These are phyloP conservation scores for Gastrolobium villosum DNA, from an alignment of 306 rosid species.

Conservation along the genomic window DNA sequence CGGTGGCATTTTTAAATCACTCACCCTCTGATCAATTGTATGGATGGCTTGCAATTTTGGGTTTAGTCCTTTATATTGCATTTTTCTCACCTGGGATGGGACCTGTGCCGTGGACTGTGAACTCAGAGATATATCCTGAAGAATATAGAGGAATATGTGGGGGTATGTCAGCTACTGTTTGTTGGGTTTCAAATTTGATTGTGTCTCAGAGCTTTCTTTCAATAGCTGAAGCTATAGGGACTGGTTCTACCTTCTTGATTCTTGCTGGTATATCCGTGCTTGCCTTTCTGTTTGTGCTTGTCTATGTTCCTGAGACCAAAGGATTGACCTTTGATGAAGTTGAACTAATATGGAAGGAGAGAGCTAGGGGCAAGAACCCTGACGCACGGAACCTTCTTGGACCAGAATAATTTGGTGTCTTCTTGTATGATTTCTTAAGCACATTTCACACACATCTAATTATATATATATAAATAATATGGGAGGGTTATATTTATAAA, in stretches of 20 bases:
- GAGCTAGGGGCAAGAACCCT: constrained; percentile 64
- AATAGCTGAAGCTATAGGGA: constrained; percentile 64
- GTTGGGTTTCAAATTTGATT: constrained; percentile 79
- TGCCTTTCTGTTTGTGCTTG: constrained; percentile 67
- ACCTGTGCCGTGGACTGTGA: constrained; percentile 92
- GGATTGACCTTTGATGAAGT: constrained; percentile 90
- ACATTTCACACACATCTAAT: no score
- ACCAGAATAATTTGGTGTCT: neutral
- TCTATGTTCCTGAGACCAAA: constrained; percentile 79
- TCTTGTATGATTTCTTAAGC: no score
- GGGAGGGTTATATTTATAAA: no score
- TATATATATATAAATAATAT: no score
- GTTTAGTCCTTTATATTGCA: constrained; percentile 68
- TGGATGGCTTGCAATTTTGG: constrained; percentile 78
- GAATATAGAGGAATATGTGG: constrained; percentile 86
- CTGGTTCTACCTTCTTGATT: constrained; percentile 74
- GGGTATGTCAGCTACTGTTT: constrained; percentile 91
- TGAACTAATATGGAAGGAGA: constrained; percentile 81
- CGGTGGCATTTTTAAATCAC: constrained; percentile 57
- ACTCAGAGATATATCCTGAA: constrained; percentile 90
- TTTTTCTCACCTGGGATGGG: constrained; percentile 95
- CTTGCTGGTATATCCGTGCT: constrained; percentile 63
- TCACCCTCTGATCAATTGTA: constrained; percentile 49
- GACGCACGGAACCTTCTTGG: constrained; percentile 63
- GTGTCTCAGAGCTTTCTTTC: constrained; percentile 81